Base-by-base conservation (phyloP, 495 filamentous ascomycete genomes). In the Trichoderma erinaceum region DNA sequence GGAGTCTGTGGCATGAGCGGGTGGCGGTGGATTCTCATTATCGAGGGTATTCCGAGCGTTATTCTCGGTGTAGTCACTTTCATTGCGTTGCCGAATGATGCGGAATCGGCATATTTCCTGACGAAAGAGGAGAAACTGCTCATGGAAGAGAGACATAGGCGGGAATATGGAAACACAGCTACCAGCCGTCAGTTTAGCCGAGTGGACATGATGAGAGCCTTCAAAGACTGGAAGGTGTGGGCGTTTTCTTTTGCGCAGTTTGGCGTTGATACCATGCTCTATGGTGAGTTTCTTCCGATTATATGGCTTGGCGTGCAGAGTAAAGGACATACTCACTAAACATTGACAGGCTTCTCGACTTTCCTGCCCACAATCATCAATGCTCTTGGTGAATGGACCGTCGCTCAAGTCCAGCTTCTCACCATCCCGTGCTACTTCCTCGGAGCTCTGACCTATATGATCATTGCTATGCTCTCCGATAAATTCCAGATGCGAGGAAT, bases 341-440 rank as follows among this genome's bases (percentile, higher is more conserved):
- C 63, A 8, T 21, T 23, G 56, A 3, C 44, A 81, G 79, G 89
- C 4, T 93, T 86, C 75, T 87, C 84, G 69, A 91, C 88, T 1
- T 93, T 93, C 71, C 78, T 92, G 4, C 90, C 90, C 0, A 93
- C 89, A 27, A 92, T 93, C 70, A 92, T 93, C 77, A 78, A 85
- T 35, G 86, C 82, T 13, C 83, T 92, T 67, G 87, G 88, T 2
- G 72, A 78, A 18, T 92, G 88, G 84, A 79, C 84, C 0, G 78
- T 78, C 0, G 82, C 88, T 0, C 76, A 90, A 67, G 81, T 89
- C 21, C 90, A 93, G 75, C 83, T 89, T 29, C 83, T 92, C n/a
- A 92, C 89, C 0, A 89, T 93, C 52, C 90, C 90, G 4, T 90
- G 88, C 74, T 93, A 92, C 71, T 83, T 83, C 50, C 73, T 91